phyloP scores from a whole-genome alignment of 352 stramenopile species.

The Plasmopara muralis region DNA sequence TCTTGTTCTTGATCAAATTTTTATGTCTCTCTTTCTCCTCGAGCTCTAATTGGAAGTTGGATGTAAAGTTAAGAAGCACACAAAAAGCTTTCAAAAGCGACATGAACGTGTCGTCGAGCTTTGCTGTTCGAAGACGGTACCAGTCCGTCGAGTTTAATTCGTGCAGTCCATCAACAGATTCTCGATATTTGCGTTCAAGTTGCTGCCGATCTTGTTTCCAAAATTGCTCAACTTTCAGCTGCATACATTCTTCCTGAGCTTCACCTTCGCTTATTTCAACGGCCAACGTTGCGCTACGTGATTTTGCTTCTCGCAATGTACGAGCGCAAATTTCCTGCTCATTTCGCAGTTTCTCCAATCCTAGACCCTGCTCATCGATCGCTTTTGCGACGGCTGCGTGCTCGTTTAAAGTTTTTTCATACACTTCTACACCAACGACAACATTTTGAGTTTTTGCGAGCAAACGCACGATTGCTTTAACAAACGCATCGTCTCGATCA shows the following conservation, averaged over 20 bases:
- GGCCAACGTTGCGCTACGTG: conserved; percentile 24
- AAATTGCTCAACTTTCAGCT: conserved; percentile 73
- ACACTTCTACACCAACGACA: conserved; percentile 52
- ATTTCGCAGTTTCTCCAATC: conserved; percentile 45
- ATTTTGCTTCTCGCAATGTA: conserved; percentile 29
- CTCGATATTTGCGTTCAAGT: conserved; percentile 58
- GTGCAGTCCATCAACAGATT: conserved; percentile 46
- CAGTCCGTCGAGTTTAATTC: conserved; percentile 58
- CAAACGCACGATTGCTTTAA: conserved; percentile 60
- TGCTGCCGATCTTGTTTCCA: conserved; percentile 57
- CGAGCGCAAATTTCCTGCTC: conserved; percentile 41
- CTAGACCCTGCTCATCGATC: conserved; percentile 19
- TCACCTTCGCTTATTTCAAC: conserved; percentile 38
- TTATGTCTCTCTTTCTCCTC: conserved; percentile 18
- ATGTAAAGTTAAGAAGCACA: conserved; percentile 64
- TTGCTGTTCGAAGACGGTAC: conserved; percentile 58
- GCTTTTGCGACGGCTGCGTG: conserved; percentile 28
- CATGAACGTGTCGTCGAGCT: conserved; percentile 51
- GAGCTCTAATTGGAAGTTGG: conserved; percentile 50
- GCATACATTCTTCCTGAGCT: conserved; percentile 57
- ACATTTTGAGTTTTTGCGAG: conserved; percentile 75
- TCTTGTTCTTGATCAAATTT: conserved; percentile 18
- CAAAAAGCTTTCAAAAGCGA: conserved; percentile 64
- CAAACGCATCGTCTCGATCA: conserved; percentile 54
- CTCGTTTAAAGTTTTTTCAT: conserved; percentile 44